A percentile compares a stretch with the other conserved stretches of the same genome.
Conservation (phyloP, 129 eudicot species). For the Oenanthe sinensis region DNA sequence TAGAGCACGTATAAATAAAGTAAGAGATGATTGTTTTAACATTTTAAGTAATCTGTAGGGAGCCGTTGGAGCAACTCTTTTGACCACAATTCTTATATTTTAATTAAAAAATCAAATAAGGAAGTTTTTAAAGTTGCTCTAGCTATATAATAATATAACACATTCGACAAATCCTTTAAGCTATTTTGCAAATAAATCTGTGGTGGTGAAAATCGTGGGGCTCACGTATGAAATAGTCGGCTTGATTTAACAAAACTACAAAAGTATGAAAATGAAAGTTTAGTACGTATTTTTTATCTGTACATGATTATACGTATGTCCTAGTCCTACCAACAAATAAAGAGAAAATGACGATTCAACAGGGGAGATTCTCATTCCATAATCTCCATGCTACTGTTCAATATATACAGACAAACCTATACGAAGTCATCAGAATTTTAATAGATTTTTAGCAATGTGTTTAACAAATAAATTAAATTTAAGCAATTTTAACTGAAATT, state of each 20-base stretch:
- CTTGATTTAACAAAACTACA: neutral
- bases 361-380: neutral
- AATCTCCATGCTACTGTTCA: neutral
- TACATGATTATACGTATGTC: neutral
- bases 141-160: no score
- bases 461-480: no score
- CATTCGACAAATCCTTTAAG: no score
- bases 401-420: neutral
- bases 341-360: neutral
- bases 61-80: no score
- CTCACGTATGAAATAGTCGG: neutral
- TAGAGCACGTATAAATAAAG: no score
- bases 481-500: no score
- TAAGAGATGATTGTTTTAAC: no score
- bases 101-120: no score
- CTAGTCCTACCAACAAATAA: neutral
- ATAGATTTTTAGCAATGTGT: neutral
- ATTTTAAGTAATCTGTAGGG: no score
- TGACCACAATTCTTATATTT: no score
- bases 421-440: neutral
- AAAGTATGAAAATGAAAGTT: neutral
- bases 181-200: neutral
- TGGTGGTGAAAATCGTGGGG: neutral
- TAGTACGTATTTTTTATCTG: neutral
- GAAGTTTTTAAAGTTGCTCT: no score